A percentile compares a stretch with the other conserved stretches of the same genome.
Evolutionary conservation across 768 basidiomycete species (phyloP).

Genomic region (Termitomyces bulborhizus): DNA sequence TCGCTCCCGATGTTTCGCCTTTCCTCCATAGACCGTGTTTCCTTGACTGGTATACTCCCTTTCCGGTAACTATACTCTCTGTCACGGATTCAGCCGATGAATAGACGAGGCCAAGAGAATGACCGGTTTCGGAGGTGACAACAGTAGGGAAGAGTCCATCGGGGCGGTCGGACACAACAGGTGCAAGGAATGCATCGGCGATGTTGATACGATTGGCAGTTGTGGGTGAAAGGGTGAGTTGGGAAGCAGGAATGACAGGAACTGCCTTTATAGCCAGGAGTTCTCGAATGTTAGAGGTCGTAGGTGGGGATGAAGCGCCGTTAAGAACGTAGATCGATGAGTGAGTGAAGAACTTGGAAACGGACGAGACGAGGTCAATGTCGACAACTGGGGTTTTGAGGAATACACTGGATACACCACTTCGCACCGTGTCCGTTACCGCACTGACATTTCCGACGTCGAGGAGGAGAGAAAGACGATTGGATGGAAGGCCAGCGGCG

Average conservation of each 20-base stretch:
- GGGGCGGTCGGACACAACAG: slow-evolving; percentile 75
- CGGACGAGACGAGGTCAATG: slow-evolving; percentile 68
- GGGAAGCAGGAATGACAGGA: slow-evolving; percentile 65
- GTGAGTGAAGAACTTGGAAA: slow-evolving; percentile 67
- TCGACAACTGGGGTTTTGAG: slow-evolving; percentile 71
- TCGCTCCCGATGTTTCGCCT: slow-evolving; percentile 93
- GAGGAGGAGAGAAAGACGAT: slow-evolving; percentile 71
- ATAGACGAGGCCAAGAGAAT: slow-evolving; percentile 89
- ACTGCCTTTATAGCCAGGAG: slow-evolving; percentile 54
- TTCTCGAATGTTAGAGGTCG: slow-evolving; percentile 53
- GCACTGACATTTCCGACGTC: slow-evolving; percentile 69
- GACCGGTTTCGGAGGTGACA: slow-evolving; percentile 73
- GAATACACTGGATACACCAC: slow-evolving; percentile 71
- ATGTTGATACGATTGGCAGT: slow-evolving; percentile 59
- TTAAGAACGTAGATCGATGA: slow-evolving; percentile 60
- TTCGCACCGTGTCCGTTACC: slow-evolving; percentile 68
- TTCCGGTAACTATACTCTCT: slow-evolving; percentile 82
- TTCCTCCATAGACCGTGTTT: slow-evolving; percentile 96
- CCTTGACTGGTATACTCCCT: slow-evolving; percentile 94
- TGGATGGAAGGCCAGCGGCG: slow-evolving; percentile 53
- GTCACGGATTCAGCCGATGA: slow-evolving; percentile 82
- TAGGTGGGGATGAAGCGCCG: slow-evolving; percentile 41
- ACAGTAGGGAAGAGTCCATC: slow-evolving; percentile 94
- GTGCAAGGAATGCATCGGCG: slow-evolving; percentile 81
- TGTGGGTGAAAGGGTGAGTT: slow-evolving; percentile 56